Evolutionary conservation across 768 basidiomycete genomes (phyloP).

Genomic region (Pleurotus cornucopiae): DNA sequence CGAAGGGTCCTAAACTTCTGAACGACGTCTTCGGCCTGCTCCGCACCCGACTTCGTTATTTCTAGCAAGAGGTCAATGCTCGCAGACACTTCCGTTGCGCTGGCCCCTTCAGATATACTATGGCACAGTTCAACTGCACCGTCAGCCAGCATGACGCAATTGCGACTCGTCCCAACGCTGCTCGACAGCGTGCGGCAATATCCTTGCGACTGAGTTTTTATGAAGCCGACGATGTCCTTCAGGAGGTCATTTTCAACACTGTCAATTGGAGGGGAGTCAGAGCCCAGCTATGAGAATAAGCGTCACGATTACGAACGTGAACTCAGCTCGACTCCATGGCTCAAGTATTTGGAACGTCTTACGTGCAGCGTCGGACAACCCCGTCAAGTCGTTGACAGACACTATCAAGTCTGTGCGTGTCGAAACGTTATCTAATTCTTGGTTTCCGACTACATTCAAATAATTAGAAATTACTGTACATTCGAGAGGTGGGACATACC

Average conservation of each 20-base stretch:
- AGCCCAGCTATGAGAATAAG: neutral
- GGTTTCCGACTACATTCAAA: too few relatives aligned
- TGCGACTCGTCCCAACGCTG: conserved; percentile 1
- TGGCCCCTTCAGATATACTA: neutral
- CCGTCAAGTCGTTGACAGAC: neutral
- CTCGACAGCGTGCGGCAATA: conserved; percentile 1
- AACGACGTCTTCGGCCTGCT: neutral
- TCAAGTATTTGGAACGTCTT: conserved; percentile 1
- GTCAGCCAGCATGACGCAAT: neutral
- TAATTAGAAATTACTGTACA: too few relatives aligned
- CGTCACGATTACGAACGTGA: neutral
- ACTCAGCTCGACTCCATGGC: conserved; percentile 1
- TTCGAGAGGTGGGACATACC: neutral
- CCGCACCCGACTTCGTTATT: neutral
- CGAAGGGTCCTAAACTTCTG: neutral
- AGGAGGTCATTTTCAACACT: conserved; percentile 2
- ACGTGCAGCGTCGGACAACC: neutral
- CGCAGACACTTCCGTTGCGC: neutral
- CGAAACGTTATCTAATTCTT: too few relatives aligned
- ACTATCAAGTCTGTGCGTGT: neutral
- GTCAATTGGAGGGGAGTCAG: neutral
- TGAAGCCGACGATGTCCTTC: neutral
- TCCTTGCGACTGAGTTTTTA: neutral
- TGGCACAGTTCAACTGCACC: neutral
- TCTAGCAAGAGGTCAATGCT: neutral